Percentiles rank a stretch among this genome's conserved stretches.
Evolutionary conservation across 331 rosid species (phyloP).

Genomic region (Acacia pycnantha): DNA sequence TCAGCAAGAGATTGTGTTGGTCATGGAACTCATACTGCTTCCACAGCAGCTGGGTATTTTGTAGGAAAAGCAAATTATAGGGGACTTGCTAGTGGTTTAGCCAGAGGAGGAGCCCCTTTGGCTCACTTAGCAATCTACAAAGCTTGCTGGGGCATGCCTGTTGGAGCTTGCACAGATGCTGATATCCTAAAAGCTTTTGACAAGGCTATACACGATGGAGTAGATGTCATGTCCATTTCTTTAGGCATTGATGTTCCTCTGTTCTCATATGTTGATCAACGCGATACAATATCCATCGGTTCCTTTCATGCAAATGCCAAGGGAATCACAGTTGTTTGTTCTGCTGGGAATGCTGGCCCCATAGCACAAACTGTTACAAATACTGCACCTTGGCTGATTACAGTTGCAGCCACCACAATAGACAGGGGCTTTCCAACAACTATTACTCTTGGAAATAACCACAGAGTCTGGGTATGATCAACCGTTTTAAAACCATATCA

Average conservation of each 20-base stretch:
- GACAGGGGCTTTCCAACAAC: constrained; percentile 63
- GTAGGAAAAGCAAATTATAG: constrained; percentile 53
- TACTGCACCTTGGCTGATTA: constrained; percentile 78
- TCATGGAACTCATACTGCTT: constrained; percentile 83
- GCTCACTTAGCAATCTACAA: constrained; percentile 80
- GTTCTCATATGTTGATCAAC: constrained; percentile 58
- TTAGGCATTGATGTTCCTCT: constrained; percentile 55
- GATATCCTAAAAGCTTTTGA: constrained; percentile 78
- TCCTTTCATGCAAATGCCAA: constrained; percentile 65
- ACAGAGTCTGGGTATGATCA: constrained; percentile 54
- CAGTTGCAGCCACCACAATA: constrained; percentile 75
- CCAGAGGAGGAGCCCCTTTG: constrained; percentile 84
- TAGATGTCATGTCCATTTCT: constrained; percentile 60
- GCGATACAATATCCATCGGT: constrained; percentile 60
- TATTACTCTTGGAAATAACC: constrained; percentile 64
- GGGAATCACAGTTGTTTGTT: constrained; percentile 63
- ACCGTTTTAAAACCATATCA: neutral
- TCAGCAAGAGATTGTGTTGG: constrained; percentile 71
- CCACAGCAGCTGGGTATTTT: constrained; percentile 63
- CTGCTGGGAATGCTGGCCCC: constrained; percentile 78
- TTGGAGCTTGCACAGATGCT: constrained; percentile 53
- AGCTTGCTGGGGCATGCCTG: constrained; percentile 54
- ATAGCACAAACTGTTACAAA: constrained; percentile 53
- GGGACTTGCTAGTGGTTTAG: constrained; percentile 68
- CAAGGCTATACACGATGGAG: constrained; percentile 77